A percentile compares a stretch with the other conserved stretches of the same genome.
phyloP scores from a whole-genome alignment of 202 grass and related monocot species.

The Elaeis oleifera region DNA sequence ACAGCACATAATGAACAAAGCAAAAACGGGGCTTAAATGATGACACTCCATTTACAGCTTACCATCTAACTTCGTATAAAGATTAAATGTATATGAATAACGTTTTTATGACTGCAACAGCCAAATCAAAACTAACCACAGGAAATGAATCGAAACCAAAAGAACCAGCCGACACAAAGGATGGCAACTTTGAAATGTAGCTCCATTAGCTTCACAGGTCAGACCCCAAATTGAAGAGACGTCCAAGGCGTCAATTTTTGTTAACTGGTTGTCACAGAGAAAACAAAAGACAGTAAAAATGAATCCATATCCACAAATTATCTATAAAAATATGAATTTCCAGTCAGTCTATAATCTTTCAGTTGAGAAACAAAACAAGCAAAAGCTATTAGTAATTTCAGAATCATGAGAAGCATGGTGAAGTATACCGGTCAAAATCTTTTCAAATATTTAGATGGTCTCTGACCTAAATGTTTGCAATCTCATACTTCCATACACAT shows the following conservation, averaged over 20 bases:
- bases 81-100: neutral
- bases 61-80: neutral
- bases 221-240: constrained; percentile 6
- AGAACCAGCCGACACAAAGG: constrained; percentile 28
- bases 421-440: constrained; percentile 12
- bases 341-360: neutral
- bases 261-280: constrained; percentile 9
- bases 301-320: neutral
- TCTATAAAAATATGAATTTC: neutral
- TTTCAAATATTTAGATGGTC: neutral
- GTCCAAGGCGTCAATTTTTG: constrained; percentile 19
- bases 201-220: constrained; percentile 33
- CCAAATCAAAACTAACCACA: constrained; percentile 44
- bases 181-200: constrained; percentile 45
- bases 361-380: neutral
- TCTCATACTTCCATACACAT: neutral
- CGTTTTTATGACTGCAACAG: neutral
- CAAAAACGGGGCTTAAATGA: neutral
- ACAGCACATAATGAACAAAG: constrained; percentile 3
- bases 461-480: neutral
- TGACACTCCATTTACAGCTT: no score
- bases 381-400: neutral
- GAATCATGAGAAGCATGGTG: constrained; percentile 29
- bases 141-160: constrained; percentile 39
- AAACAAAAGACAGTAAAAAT: neutral